Evolutionary conservation across 1,139 yeast species (phyloP).

Genomic region (Yamadazyma spencermartinsiae): DNA sequence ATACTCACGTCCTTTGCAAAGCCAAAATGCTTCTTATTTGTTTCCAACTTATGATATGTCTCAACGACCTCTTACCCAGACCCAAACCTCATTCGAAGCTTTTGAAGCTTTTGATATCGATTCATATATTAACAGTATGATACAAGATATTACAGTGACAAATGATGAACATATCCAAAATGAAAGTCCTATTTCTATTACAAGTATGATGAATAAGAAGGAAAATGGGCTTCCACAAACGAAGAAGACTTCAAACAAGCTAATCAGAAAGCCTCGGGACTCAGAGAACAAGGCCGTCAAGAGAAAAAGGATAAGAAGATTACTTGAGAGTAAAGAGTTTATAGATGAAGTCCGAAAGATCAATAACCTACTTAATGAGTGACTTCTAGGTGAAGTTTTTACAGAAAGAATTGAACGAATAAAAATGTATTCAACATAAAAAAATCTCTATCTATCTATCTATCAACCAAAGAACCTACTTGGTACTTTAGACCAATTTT

Average conservation of each 20-base stretch:
- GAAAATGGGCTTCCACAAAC: neutral
- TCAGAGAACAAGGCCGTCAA: neutral
- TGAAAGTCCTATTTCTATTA: neutral
- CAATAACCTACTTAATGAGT: conserved; percentile 6
- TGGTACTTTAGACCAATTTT: conserved; percentile 42
- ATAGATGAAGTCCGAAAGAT: conserved; percentile 6
- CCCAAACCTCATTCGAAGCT: neutral
- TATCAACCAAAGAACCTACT: conserved; percentile 4
- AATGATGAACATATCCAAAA: neutral
- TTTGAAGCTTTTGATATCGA: neutral
- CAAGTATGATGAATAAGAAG: too few species aligned
- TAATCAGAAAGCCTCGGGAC: neutral
- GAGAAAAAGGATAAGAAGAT: neutral
- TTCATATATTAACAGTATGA: neutral
- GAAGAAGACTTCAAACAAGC: neutral
- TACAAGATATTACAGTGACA: neutral
- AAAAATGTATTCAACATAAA: too few species aligned
- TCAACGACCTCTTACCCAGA: neutral
- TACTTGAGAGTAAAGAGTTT: conserved; percentile 5
- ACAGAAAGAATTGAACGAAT: too few species aligned
- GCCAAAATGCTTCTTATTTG: too few species aligned
- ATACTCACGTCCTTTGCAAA: neutral
- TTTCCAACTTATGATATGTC: neutral
- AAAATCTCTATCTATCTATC: neutral
- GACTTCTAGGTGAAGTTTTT: neutral